Conservation (phyloP, 768 basidiomycete genomes). For the Leccinum disarticulatum region DNA sequence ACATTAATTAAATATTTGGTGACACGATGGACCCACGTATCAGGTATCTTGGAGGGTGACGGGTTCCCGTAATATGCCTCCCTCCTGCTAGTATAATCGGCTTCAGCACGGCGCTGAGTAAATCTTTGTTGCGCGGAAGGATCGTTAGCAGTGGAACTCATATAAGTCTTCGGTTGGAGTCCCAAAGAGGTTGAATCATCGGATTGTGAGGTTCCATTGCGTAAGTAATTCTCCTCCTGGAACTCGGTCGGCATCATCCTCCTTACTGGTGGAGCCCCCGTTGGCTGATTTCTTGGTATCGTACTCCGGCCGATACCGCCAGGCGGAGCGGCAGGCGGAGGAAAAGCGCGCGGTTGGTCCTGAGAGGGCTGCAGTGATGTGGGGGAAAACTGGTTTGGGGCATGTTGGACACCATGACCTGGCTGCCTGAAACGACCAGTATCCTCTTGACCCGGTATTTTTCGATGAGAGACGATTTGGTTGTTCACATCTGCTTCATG, state of each 20-base stretch:
- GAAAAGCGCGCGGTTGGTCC: conserved; percentile 50
- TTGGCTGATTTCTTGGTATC: not conserved
- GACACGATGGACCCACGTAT: not conserved
- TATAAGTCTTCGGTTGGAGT: too few species aligned
- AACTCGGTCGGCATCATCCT: not conserved
- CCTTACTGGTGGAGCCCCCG: too few species aligned
- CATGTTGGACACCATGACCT: conserved; percentile 32
- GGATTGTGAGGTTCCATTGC: too few species aligned
- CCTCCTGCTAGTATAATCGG: not conserved
- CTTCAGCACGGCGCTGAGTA: not conserved
- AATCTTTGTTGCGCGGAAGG: not conserved
- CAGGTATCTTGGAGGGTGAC: not conserved
- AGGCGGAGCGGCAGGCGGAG: conserved; percentile 34
- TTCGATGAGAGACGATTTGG: conserved; percentile 36
- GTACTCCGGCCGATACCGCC: conserved; percentile 6
- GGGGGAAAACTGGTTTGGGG: conserved; percentile 47
- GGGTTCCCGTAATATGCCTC: not conserved
- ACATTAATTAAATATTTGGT: not conserved
- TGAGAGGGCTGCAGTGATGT: conserved; percentile 38
- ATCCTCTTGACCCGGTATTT: conserved; percentile 44
- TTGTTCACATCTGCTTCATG: conserved; percentile 33
- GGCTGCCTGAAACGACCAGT: conserved; percentile 36
- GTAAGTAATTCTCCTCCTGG: not conserved
- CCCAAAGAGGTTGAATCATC: too few species aligned
- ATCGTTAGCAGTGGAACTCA: not conserved